phyloP scores from a whole-genome alignment of 2,329 filamentous ascomycete species.

The Aspergillus quadricinctus region DNA sequence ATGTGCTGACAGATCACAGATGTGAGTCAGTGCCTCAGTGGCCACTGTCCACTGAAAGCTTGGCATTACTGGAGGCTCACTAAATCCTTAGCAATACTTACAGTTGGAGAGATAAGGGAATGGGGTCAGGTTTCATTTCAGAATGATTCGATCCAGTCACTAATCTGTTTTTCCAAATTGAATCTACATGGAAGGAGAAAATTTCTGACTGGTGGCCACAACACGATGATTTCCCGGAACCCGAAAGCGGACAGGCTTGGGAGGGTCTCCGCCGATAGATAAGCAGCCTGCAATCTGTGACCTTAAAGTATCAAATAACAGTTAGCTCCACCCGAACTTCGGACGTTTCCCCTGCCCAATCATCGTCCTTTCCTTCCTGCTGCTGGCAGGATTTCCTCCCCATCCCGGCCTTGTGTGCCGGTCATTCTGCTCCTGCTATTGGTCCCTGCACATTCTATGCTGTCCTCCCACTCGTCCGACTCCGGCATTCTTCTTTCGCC shows the following conservation, averaged over 20 bases:
- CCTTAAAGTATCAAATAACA: constrained; percentile 34
- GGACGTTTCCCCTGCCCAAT: constrained; percentile 21
- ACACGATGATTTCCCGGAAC: constrained; percentile 14
- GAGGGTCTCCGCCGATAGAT: constrained; percentile 25
- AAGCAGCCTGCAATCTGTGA: constrained; percentile 29
- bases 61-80: not conserved
- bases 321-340: constrained; percentile 27
- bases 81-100: not conserved
- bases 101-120: too few species aligned
- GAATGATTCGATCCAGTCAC: too few species aligned
- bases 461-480: constrained; percentile 26
- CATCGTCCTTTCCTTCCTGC: constrained; percentile 5
- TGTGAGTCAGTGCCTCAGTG: not conserved
- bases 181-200: not conserved
- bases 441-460: not conserved
- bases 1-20: not conserved
- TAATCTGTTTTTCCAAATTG: not conserved
- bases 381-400: constrained; percentile 9
- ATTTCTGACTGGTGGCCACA: not conserved
- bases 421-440: constrained; percentile 1
- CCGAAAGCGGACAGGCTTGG: constrained; percentile 9
- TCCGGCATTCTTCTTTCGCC: constrained; percentile 22
- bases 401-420: constrained; percentile 6
- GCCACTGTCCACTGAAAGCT: not conserved
- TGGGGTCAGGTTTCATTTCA: too few species aligned